A percentile compares a stretch with the other conserved stretches of the same genome.
phyloP scores from a whole-genome alignment of 495 filamentous ascomycete genomes.

The Evernia prunastri region DNA sequence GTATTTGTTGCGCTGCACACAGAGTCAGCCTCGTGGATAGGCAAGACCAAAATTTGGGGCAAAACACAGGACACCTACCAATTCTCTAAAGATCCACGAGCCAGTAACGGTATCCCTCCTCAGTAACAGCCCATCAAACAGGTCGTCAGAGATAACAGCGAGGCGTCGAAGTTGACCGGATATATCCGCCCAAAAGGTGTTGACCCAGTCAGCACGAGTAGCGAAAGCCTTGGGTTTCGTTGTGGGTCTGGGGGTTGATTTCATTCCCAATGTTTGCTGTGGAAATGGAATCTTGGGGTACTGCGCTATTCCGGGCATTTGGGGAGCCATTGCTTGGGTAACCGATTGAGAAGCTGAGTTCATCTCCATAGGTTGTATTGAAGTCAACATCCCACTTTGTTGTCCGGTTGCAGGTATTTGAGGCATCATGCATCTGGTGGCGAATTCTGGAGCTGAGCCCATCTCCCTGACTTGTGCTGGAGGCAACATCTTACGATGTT shows the following conservation, averaged over 20 bases:
- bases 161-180: slow-evolving; percentile 1
- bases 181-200: slow-evolving; percentile 5
- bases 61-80: background rate
- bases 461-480: no score
- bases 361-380: background rate
- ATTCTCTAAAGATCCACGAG: background rate
- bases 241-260: background rate
- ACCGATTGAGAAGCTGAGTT: background rate
- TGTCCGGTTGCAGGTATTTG: no score
- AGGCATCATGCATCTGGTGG: no score
- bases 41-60: background rate
- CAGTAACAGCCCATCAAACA: slow-evolving; percentile 1
- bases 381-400: background rate
- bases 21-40: background rate
- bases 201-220: slow-evolving; percentile 2
- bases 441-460: no score
- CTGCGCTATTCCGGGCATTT: background rate
- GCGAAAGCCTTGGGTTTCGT: background rate
- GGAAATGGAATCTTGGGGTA: background rate
- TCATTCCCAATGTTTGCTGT: background rate
- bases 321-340: background rate
- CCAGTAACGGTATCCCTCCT: background rate
- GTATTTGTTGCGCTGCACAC: background rate
- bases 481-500: background rate
- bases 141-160: background rate